These are phyloP conservation scores for Puccinia polysora DNA, from an alignment of 1,284 basidiomycete genomes.

Conservation along the genomic window DNA sequence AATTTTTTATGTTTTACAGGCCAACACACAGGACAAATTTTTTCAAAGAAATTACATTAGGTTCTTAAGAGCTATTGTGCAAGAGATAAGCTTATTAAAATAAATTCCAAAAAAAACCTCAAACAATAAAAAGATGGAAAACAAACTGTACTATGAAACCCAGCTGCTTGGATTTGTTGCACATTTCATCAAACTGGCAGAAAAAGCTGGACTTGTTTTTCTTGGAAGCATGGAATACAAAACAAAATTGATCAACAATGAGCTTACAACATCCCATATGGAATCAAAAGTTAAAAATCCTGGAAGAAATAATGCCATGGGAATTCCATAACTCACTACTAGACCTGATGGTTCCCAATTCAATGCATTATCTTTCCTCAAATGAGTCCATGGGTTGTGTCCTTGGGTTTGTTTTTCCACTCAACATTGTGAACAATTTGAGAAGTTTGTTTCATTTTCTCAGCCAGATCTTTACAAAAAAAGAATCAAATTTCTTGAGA, in stretches of 20 bases:
- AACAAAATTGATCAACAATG: not conserved
- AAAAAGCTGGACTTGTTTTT: not conserved
- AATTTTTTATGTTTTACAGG: not conserved
- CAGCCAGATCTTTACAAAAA: no score
- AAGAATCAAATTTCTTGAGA: no score
- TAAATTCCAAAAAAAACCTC: slow-evolving; percentile 8
- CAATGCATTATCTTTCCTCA: slow-evolving; percentile 10
- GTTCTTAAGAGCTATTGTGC: not conserved
- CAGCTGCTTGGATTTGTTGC: slow-evolving; percentile 3
- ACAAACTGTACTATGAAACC: not conserved
- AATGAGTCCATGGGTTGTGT: not conserved
- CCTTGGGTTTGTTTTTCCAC: not conserved
- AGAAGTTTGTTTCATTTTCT: no score
- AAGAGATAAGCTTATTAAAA: not conserved
- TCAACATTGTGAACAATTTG: slow-evolving; percentile 7
- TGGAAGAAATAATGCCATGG: not conserved
- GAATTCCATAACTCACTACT: not conserved
- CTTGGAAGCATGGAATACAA: not conserved
- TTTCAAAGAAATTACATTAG: not conserved
- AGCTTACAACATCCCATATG: not conserved
- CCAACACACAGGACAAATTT: not conserved
- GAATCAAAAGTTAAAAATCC: not conserved
- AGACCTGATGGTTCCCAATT: not conserved
- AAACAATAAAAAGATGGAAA: not conserved
- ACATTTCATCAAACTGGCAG: slow-evolving; percentile 10